phyloP scores from a whole-genome alignment of 345 rosid species.

The Brassica rapa region DNA sequence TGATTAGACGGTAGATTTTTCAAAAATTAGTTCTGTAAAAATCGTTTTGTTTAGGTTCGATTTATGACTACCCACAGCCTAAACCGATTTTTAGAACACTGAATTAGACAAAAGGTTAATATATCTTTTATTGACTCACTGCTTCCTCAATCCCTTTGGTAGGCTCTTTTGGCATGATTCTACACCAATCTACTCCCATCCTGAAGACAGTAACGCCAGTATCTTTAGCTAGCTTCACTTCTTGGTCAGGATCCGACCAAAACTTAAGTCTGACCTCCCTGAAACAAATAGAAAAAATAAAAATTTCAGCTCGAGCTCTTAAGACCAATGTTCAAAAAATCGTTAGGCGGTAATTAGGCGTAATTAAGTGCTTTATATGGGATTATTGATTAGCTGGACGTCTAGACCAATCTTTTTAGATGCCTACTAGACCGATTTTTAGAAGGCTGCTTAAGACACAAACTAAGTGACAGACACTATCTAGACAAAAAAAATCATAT shows the following conservation, averaged over 20 bases:
- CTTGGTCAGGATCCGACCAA: slow-evolving; percentile 97
- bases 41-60: too few species aligned
- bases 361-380: too few species aligned
- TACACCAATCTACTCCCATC: slow-evolving; percentile 92
- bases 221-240: slow-evolving; percentile 81
- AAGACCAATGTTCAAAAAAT: not conserved
- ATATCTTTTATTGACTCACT: slow-evolving; percentile 52
- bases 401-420: not conserved
- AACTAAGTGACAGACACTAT: not conserved
- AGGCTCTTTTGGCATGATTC: slow-evolving; percentile 90
- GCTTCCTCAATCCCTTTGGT: slow-evolving; percentile 61
- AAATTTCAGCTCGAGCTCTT: slow-evolving; percentile 28
- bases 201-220: slow-evolving; percentile 82
- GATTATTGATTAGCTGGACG: not conserved
- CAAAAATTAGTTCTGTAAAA: too few species aligned
- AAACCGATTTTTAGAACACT: not conserved
- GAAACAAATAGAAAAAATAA: slow-evolving; percentile 38
- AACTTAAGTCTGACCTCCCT: slow-evolving; percentile 89
- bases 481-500: not conserved
- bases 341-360: too few species aligned
- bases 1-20: too few species aligned
- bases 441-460: not conserved
- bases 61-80: not conserved
- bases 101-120: not conserved
- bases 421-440: not conserved